Conservation (phyloP, 2,329 filamentous ascomycete genomes). For the Pestalotiopsis sp. region DNA sequence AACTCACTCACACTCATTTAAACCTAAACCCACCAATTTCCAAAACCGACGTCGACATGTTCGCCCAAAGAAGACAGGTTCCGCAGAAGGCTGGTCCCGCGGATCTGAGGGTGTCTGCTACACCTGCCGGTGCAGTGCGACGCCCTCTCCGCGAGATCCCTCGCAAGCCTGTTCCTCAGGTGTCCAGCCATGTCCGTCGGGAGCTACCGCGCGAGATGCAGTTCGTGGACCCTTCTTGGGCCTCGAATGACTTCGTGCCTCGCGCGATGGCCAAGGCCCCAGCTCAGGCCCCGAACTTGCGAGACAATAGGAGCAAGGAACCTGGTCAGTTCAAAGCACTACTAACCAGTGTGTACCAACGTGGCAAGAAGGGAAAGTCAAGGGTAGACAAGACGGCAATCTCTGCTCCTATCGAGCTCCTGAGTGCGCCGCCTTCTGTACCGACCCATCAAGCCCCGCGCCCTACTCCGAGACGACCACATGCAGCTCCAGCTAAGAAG, state of each 20-base stretch:
- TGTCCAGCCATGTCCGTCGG: background rate
- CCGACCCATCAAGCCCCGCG: background rate
- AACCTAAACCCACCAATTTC: background rate
- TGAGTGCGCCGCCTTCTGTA: background rate
- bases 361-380: background rate
- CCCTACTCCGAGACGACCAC: background rate
- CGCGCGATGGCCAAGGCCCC: background rate
- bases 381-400: background rate
- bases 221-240: background rate
- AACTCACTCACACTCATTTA: background rate
- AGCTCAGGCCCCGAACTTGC: conserved; percentile 1
- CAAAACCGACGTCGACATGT: background rate
- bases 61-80: background rate
- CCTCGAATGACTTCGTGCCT: background rate
- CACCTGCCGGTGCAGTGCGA: background rate
- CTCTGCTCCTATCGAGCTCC: background rate
- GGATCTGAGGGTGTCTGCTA: background rate
- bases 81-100: background rate
- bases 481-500: background rate
- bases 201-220: background rate
- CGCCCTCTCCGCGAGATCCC: background rate
- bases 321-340: background rate
- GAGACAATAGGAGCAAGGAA: background rate
- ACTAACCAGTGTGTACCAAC: background rate
- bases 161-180: conserved; percentile 5